These are phyloP conservation scores for Camelina laxa DNA, from an alignment of 345 rosid species.

Conservation along the genomic window DNA sequence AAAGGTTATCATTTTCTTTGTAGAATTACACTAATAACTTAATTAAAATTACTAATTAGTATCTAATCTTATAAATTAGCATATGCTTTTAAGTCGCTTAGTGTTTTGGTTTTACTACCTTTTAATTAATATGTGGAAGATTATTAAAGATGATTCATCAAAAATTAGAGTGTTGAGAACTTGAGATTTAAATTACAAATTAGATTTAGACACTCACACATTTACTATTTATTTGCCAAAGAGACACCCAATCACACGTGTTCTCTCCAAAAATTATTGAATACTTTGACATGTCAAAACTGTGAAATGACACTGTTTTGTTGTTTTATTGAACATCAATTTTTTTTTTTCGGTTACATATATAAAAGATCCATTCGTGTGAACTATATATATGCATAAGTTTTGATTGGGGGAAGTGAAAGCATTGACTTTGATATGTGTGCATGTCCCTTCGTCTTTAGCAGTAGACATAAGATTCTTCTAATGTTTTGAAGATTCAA, in stretches of 20 bases:
- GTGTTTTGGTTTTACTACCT: no score
- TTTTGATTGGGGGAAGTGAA: no score
- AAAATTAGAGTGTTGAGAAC: not conserved
- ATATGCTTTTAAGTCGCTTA: no score
- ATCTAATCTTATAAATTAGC: no score
- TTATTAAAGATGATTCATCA: no score
- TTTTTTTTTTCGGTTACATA: not conserved
- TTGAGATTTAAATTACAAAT: not conserved
- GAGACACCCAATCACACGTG: not conserved
- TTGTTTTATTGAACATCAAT: not conserved
- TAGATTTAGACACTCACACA: not conserved
- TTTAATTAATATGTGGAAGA: no score
- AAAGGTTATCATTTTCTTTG: no score
- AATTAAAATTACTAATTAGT: no score
- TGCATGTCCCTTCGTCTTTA: constrained; percentile 7
- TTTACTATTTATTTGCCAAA: not conserved
- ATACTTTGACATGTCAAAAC: not conserved
- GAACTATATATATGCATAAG: not conserved
- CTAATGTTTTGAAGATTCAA: constrained; percentile 26
- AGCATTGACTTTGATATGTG: not conserved
- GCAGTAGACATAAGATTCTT: constrained; percentile 8
- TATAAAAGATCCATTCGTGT: not conserved
- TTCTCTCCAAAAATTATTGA: not conserved
- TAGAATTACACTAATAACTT: no score
- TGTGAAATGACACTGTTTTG: not conserved